These are phyloP conservation scores for Ganoderma multipileum DNA, from an alignment of 1,284 basidiomycete genomes.

Conservation along the genomic window DNA sequence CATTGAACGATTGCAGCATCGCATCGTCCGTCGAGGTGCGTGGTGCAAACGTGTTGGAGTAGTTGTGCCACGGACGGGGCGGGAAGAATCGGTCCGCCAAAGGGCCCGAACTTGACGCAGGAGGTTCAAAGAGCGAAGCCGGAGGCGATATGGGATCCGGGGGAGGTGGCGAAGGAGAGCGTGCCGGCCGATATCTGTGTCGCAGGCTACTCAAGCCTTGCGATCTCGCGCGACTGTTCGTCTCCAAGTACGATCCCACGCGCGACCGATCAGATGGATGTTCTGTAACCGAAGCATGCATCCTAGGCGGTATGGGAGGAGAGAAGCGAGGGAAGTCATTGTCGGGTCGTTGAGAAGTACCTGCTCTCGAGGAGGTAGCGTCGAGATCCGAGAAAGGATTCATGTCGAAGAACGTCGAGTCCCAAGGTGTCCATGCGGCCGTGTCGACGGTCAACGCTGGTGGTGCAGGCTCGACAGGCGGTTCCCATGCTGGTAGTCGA, in stretches of 20 bases:
- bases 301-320: background rate
- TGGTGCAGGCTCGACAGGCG: background rate
- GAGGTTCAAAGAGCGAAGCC: background rate
- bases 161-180: background rate
- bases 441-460: background rate
- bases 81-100: background rate
- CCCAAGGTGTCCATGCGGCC: background rate
- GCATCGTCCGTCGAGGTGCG: conserved; percentile 3
- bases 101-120: background rate
- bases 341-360: background rate
- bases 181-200: conserved; percentile 16
- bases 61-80: background rate
- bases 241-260: conserved; percentile 12
- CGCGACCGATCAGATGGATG: background rate
- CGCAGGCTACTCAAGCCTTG: conserved; percentile 15
- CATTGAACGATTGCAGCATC: conserved; percentile 1
- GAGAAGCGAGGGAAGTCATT: background rate
- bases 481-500: background rate
- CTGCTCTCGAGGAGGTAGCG: background rate
- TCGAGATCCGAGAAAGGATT: background rate
- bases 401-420: background rate
- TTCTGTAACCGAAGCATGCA: background rate
- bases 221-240: conserved; percentile 14
- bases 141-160: background rate
- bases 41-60: background rate